Base-by-base conservation (phyloP, 225 moss, liverwort and hornwort genomes). In the Pleurozium schreberi region DNA sequence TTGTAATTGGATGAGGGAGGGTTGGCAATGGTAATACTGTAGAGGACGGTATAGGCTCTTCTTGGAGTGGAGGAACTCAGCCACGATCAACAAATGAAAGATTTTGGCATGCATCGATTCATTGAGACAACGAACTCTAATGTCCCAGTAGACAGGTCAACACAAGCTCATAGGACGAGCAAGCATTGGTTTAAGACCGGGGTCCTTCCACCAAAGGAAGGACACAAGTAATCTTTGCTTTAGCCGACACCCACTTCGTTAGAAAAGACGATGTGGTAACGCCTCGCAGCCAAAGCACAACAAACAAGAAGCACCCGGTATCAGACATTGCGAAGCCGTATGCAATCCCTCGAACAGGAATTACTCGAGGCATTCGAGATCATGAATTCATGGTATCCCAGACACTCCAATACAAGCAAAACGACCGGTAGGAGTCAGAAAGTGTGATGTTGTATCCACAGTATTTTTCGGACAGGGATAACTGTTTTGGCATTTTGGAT, bases 391-490 rank as follows among this genome's bases (percentile, higher is more conserved):
- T 23, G 34, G 4, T 34, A 11, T 25, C 3, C 33, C 6, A 62
- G 16, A 5, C 15, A 23, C 22, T 7, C 9, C 9, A 8, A 47
- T 5, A 17, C 25, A 17, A 19, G 3, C 2, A 17, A 36, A 14
- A 7, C 7, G 0, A 26, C 0, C 8, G 34, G 49, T 63, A 90
- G 43, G 84, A 45, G 61, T 88, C 88, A 88, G 88, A 88, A 59
- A 11, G 21, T 65, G 13, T 79, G 50, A 88, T 90, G 78, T 83
- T 86, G 23, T 36, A 84, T 90, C 88, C 88, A 86, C 90, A 92
- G 11, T 4, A 45, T 60, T 40, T 45, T 86, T 92, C 86, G 67
- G 90, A 65, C 90, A 90, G 88, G 88, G 88, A 90, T 88, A 90
- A 92, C 88, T 92, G 92, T 75, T 80, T 86, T 84, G 84, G 73